phyloP scores from a whole-genome alignment of 331 rosid genomes.

The Cydonia oblonga region DNA sequence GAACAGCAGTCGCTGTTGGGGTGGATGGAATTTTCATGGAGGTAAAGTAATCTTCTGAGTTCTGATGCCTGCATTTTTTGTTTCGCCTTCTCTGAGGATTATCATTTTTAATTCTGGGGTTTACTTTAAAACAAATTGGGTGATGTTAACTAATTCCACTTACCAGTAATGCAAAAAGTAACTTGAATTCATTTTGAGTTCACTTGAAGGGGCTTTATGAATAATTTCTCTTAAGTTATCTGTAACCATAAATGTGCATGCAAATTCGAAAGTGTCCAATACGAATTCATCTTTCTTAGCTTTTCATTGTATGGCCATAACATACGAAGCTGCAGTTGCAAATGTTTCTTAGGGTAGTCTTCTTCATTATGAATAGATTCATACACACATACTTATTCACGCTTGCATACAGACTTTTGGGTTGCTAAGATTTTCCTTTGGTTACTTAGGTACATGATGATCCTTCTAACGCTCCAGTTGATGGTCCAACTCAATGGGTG shows the following conservation, averaged over 20 bases:
- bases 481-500: conserved; percentile 98
- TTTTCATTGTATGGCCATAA: not conserved
- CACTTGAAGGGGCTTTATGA: no score
- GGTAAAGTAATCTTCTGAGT: conserved; percentile 29
- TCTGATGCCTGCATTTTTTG: not conserved
- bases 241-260: not conserved
- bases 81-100: not conserved
- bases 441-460: conserved; percentile 78
- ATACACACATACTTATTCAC: not conserved
- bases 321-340: not conserved
- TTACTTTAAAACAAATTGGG: not conserved
- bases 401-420: not conserved
- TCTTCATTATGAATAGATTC: not conserved
- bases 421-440: conserved; percentile 5
- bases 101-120: not conserved
- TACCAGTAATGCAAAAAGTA: no score
- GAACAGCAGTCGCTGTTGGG: conserved; percentile 94
- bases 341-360: not conserved
- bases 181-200: no score
- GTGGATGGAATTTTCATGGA: conserved; percentile 98
- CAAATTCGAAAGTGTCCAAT: not conserved
- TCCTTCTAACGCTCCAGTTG: conserved; percentile 92
- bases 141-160: not conserved
- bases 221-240: not conserved
- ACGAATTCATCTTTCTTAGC: not conserved